A percentile compares a stretch with the other conserved stretches of the same genome.
These are phyloP conservation scores for Penicillium paxilli DNA, from an alignment of 495 filamentous ascomycete genomes.

Conservation along the genomic window DNA sequence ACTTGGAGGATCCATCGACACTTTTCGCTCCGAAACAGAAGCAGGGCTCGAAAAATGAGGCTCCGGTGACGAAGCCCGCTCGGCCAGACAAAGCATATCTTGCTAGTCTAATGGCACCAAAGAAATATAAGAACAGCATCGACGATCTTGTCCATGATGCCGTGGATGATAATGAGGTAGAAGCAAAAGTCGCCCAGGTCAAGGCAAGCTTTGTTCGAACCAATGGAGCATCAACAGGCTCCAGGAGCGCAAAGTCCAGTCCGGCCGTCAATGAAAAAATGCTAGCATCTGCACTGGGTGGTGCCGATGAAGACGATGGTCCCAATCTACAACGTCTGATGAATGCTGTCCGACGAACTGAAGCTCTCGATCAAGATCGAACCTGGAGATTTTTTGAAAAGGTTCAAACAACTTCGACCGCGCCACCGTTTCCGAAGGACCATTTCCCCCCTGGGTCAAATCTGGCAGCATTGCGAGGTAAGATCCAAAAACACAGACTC, in stretches of 20 bases:
- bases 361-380: slow-evolving; percentile 60
- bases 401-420: slow-evolving; percentile 27
- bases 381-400: slow-evolving; percentile 69
- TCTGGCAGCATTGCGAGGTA: slow-evolving; percentile 39
- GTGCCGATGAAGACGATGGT: slow-evolving; percentile 50
- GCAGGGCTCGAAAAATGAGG: slow-evolving; percentile 4
- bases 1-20: slow-evolving; percentile 46
- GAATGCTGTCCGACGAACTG: slow-evolving; percentile 72
- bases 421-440: slow-evolving; percentile 35
- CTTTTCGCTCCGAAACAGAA: slow-evolving; percentile 30
- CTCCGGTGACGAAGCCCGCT: slow-evolving; percentile 10
- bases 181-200: slow-evolving; percentile 56
- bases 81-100: slow-evolving; percentile 9
- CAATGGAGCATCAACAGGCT: not conserved
- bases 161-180: slow-evolving; percentile 54
- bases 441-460: slow-evolving; percentile 24
- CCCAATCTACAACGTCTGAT: slow-evolving; percentile 58
- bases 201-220: slow-evolving; percentile 40
- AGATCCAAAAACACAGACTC: not conserved
- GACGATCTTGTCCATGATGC: slow-evolving; percentile 63
- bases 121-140: slow-evolving; percentile 67
- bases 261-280: slow-evolving; percentile 42
- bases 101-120: slow-evolving; percentile 19
- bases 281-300: slow-evolving; percentile 43
- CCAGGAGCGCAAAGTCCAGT: slow-evolving; percentile 3